These are phyloP conservation scores for Ordospora colligata DNA, from an alignment of 371 early-diverging fungal genomes.

Conservation along the genomic window DNA sequence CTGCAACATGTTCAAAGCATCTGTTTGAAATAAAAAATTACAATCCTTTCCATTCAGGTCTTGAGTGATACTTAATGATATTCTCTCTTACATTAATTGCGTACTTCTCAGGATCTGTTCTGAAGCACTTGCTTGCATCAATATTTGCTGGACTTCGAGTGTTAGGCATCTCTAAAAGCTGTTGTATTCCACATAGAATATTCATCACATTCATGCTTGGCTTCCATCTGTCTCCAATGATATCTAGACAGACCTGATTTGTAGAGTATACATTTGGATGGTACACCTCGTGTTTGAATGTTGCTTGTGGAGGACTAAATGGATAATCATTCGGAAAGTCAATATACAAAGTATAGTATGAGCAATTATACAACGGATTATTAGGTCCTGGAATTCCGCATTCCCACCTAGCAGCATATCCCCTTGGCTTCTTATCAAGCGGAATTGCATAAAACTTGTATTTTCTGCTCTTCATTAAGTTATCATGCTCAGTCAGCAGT, in stretches of 20 bases:
- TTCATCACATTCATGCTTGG: conserved; percentile 54
- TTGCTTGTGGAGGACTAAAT: conserved; percentile 48
- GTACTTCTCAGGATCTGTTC: conserved; percentile 31
- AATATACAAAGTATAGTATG: conserved; percentile 36
- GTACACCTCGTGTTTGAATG: conserved; percentile 50
- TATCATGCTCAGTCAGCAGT: conserved; percentile 31
- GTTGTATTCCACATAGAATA: conserved; percentile 52
- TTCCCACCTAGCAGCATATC: conserved; percentile 18
- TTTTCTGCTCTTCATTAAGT: conserved; percentile 32
- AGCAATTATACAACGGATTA: conserved; percentile 12
- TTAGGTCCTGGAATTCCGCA: conserved; percentile 46
- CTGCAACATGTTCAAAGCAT: neutral
- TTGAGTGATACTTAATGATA: conserved; percentile 30
- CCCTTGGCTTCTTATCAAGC: neutral
- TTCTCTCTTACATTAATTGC: conserved; percentile 34
- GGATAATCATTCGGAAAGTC: conserved; percentile 56
- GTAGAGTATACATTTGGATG: conserved; percentile 61
- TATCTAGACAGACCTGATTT: conserved; percentile 57
- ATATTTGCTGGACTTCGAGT: conserved; percentile 59
- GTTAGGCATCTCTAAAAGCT: conserved; percentile 59
- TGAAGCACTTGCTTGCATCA: conserved; percentile 45
- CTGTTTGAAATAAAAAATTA: neutral
- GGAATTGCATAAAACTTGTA: conserved; percentile 38
- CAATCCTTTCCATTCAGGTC: conserved; percentile 8
- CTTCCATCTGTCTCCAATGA: conserved; percentile 56